Evolutionary conservation across 306 rosid genomes (phyloP).

Genomic region (Cucurbita ficifolia): DNA sequence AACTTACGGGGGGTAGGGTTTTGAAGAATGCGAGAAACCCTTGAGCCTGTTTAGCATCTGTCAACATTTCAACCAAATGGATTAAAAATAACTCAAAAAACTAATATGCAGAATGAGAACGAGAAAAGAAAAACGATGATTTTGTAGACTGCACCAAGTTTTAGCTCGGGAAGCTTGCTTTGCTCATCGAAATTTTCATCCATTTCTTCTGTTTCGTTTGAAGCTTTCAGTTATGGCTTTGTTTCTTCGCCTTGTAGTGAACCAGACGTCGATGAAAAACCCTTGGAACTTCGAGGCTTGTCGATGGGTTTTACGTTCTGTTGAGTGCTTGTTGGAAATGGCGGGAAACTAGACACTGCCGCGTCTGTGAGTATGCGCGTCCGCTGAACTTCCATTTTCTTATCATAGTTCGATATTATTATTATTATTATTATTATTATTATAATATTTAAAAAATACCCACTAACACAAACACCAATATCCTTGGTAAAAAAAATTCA

Average conservation of each 20-base stretch:
- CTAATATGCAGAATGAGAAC: background rate
- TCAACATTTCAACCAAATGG: constrained; percentile 1
- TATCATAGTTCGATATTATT: too few species aligned
- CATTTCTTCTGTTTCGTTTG: constrained; percentile 20
- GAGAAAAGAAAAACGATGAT: constrained; percentile 3
- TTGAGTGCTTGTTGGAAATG: background rate
- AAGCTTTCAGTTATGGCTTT: background rate
- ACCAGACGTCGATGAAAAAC: background rate
- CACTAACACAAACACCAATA: too few species aligned
- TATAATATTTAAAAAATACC: too few species aligned
- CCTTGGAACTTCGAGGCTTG: background rate
- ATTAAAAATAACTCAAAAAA: background rate
- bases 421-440: too few species aligned
- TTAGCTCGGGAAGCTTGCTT: constrained; percentile 81
- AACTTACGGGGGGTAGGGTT: constrained; percentile 60
- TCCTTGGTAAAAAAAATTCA: too few species aligned
- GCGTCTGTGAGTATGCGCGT: background rate
- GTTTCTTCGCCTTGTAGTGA: background rate
- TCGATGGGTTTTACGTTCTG: background rate
- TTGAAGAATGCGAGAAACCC: constrained; percentile 92
- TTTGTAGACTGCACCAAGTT: constrained; percentile 36
- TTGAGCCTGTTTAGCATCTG: constrained; percentile 90
- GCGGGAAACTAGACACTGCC: background rate
- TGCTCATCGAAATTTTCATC: constrained; percentile 36
- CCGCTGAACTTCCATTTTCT: too few species aligned